Evolutionary conservation across 1,284 basidiomycete genomes (phyloP), one percentile per base, ranked within the genome.

Genomic region (Ustilago crameri): DNA sequence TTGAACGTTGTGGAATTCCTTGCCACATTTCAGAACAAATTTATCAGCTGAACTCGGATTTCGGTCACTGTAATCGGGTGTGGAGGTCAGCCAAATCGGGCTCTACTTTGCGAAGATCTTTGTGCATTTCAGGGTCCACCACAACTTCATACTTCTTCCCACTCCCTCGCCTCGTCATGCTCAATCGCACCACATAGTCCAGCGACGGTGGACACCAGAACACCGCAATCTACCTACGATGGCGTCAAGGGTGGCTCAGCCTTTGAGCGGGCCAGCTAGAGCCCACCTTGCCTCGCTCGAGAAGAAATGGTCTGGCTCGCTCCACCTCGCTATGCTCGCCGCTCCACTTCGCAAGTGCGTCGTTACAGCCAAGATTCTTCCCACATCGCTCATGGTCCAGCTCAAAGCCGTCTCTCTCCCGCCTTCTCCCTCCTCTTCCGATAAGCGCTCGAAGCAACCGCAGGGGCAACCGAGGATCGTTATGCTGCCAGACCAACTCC

Each of bases 341-440:
- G 3, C 30, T 0, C 68, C 68, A 0, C 43, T 71, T 0, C 61
- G 68, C n/a, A 64, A 61, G n/a, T 71, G 68, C 50, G 40, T 57
- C 47, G 68, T 65, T 2, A 61, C 68, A 14, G 23, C 32, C 30
- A 65, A 62, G 23, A n/a, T 54, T 8, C 32, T 65, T 1, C 68
- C 68, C 3, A 55, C 61, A 1, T 34, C 53, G 2, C 59, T 74
- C 14, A 27, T 72, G 51, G 1, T 72, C 10, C 55, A 56, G 22
- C 46, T 72, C 23, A 72, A 72, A 50, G 17, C 55, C 9, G 42
- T 72, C 15, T n/a, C 27, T 5, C 51, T 66, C 1, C 52, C 48
- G 3, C 15, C 54, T n/a, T 61, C 4, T 44, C 30, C 9, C 40
- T 10, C 42, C 34, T 24, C 27, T 45, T 15, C 14, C 41, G 30